phyloP scores from a whole-genome alignment of 495 filamentous ascomycete species.

The Hypoxylon trugodes region DNA sequence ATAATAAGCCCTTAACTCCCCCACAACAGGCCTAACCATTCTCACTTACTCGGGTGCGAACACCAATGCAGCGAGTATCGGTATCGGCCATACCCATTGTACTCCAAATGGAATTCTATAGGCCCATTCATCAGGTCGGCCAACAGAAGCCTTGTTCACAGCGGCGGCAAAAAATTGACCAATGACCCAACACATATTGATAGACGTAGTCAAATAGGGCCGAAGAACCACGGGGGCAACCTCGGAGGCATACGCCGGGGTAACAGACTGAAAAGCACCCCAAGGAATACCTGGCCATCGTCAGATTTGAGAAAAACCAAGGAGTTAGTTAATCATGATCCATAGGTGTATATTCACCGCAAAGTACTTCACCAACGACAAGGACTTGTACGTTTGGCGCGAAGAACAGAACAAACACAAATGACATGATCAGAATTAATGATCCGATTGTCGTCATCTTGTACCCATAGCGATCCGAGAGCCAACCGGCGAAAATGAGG shows the following conservation, averaged over 20 bases:
- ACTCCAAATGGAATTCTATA: conserved; percentile 70
- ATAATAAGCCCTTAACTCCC: neutral
- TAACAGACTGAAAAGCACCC: conserved; percentile 69
- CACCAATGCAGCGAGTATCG: conserved; percentile 65
- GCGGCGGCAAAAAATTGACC: conserved; percentile 74
- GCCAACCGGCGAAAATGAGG: conserved; percentile 45
- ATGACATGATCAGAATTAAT: conserved; percentile 54
- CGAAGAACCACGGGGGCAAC: conserved; percentile 70
- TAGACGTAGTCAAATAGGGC: conserved; percentile 72
- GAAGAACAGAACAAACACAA: conserved; percentile 67
- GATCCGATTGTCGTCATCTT: conserved; percentile 49
- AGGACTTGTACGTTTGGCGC: conserved; percentile 67
- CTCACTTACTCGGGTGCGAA: conserved; percentile 66
- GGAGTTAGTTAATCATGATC: neutral
- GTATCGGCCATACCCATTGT: conserved; percentile 80
- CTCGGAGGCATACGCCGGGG: conserved; percentile 75
- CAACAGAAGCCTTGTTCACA: conserved; percentile 65
- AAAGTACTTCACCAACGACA: conserved; percentile 69
- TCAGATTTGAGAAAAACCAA: neutral
- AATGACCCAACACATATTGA: conserved; percentile 78
- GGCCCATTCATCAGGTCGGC: conserved; percentile 64
- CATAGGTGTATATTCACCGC: conserved; percentile 34
- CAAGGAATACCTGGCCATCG: conserved; percentile 65
- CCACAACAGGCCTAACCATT: neutral
- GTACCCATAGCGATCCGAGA: conserved; percentile 47